Percentiles rank a stretch among this genome's conserved stretches.
Conservation (phyloP, 2,329 filamentous ascomycete species). For the Fulvia fulva region DNA sequence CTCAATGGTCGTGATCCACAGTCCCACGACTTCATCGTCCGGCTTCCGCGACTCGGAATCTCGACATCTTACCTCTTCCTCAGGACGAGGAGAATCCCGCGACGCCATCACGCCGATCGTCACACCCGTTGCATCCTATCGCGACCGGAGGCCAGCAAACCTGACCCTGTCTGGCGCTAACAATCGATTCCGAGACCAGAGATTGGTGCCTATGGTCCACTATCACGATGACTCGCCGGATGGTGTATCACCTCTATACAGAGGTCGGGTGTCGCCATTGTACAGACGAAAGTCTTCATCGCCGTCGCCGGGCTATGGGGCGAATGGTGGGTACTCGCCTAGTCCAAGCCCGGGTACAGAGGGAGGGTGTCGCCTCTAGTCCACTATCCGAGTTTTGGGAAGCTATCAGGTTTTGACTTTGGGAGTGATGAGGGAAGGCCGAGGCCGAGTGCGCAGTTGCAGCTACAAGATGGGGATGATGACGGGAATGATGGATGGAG, state of each 20-base stretch:
- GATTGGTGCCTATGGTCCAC: neutral
- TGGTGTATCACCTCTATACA: neutral
- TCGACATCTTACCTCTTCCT: neutral
- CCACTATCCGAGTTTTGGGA: slow-evolving; percentile 2
- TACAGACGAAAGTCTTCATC: neutral
- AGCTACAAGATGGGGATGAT: slow-evolving; percentile 9
- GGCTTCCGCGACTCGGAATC: neutral
- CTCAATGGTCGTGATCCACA: slow-evolving; percentile 9
- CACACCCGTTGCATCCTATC: slow-evolving; percentile 1
- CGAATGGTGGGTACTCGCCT: neutral
- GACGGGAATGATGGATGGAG: slow-evolving; percentile 12
- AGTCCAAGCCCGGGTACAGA: neutral
- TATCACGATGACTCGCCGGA: slow-evolving; percentile 1
- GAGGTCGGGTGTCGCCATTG: neutral
- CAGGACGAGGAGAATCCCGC: slow-evolving; percentile 1
- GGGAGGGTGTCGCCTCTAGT: neutral
- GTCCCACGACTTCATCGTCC: slow-evolving; percentile 4
- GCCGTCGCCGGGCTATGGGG: neutral
- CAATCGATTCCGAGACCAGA: slow-evolving; percentile 4
- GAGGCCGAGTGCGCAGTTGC: neutral
- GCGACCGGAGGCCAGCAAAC: slow-evolving; percentile 8
- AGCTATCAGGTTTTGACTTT: slow-evolving; percentile 4
- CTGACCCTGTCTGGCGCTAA: slow-evolving; percentile 8
- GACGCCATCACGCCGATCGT: slow-evolving; percentile 7
- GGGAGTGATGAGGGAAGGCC: neutral